phyloP scores from a whole-genome alignment of 805 yeast genomes.

The Suhomyces tanzawaensis region DNA sequence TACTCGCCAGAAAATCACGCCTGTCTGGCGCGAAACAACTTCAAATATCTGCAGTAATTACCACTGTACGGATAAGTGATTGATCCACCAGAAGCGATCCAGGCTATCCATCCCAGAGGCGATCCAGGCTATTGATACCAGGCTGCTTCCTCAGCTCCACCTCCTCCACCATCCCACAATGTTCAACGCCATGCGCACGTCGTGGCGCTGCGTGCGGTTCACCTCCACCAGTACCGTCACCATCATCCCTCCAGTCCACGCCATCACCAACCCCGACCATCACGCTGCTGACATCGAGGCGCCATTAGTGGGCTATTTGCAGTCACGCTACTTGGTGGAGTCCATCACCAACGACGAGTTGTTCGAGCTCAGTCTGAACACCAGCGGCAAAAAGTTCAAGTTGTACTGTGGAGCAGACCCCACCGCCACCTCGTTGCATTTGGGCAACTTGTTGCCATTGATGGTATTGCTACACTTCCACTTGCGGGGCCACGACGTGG shows the following conservation, averaged over 20 bases:
- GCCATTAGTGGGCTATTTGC: constrained; percentile 37
- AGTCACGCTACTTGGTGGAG: constrained; percentile 37
- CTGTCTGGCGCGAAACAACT: no score
- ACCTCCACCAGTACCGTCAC: constrained; percentile 32
- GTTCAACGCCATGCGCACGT: no score
- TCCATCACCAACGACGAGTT: constrained; percentile 38
- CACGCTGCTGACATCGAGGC: constrained; percentile 22
- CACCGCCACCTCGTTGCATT: constrained; percentile 81
- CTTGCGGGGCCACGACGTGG: constrained; percentile 79
- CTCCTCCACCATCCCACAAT: constrained; percentile 1
- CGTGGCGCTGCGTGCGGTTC: no score
- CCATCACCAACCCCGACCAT: constrained; percentile 20
- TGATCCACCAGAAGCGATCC: no score
- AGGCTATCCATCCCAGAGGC: no score
- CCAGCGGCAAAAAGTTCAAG: constrained; percentile 39
- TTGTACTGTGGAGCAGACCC: constrained; percentile 97
- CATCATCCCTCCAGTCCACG: constrained; percentile 36
- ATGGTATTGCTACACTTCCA: constrained; percentile 82
- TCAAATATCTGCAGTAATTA: no score
- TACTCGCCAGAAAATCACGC: no score
- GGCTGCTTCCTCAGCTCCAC: no score
- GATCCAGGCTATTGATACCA: no score
- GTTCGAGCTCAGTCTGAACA: constrained; percentile 29
- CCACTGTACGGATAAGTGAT: no score
- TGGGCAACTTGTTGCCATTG: constrained; percentile 87